Evolutionary conservation across 768 basidiomycete genomes (phyloP), one percentile per base, ranked within the genome.

Genomic region (Lactarius indigo): DNA sequence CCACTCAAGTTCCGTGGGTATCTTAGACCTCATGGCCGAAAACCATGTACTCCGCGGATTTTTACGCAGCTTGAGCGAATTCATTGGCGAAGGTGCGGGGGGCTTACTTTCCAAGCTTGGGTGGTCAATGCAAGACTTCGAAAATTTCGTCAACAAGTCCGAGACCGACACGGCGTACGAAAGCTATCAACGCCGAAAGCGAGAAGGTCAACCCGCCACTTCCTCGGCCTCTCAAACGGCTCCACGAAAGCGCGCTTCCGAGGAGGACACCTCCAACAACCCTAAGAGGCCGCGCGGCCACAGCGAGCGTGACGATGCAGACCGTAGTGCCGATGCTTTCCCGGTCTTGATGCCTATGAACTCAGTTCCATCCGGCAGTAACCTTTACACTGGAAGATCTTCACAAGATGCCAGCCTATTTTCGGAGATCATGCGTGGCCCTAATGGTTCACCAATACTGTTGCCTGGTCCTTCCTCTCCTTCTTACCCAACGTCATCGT

Each of bases 141-240:
- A 90, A 69, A 86, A 84, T 58, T 91, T 88, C 70, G 79, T 96
- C 69, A 93, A 91, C 77, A 88, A 87, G 72, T 85, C 90, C 0
- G 95, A 97, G 78, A 95, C 94, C 0, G 95, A 96, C 73, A 94
- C 93, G 1, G 94, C 94, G 41, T 94, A 90, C 83, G 94, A 96
- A 74, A 89, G 92, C 60, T 95, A 89, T 72, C 88, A 92, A 68
- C 71, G 82, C 5, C 86, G 93, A 70, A 95, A 89, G 75, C 78
- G 79, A 39, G 81, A 81, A 8, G 47, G 74, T 2, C 61, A 71
- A 18, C 72, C 71, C 12, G 64, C 74, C 37, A 66, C 63, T 33
- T 65, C 71, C 23, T 68, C 75, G 8, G 70, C 66, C 13, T 62
- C 71, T 9, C 69, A 77, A 20, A 54, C 76, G n/a, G 73, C 65